Base-by-base conservation (phyloP, 176 grass and related monocot genomes). In the Elaeis guineensis region DNA sequence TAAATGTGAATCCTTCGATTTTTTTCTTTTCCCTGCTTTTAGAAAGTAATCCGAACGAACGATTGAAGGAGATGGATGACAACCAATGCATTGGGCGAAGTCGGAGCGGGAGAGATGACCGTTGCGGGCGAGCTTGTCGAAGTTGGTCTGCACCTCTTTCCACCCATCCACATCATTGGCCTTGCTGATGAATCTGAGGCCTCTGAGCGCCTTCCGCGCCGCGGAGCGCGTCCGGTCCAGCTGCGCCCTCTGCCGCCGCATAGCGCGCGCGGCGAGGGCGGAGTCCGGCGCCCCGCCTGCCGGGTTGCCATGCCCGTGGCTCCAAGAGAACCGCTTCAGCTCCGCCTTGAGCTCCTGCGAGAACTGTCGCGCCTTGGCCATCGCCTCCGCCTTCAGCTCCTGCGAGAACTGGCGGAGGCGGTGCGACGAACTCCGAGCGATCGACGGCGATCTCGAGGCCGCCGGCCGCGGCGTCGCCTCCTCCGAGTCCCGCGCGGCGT, bases 61-160 rank as follows among this genome's bases (percentile, higher is more conserved):
- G 25, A 3, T 26, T 35, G 32, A 35, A 8, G 32, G 32, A 35
- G 14, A 54, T 21, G 22, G 17, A 18, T 49, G 49, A 9, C 25
- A 52, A 85, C 93, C 87, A 67, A 98, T 98, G 88, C 93, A 98
- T 86, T 98, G 81, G 20, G 93, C 93, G 58, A 98, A 98, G 63
- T 98, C 88, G 59, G 88, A 70, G 52, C 94, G 81, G 26, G 71
- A 60, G 82, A 98, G 88, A 74, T 61, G 71, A 28, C 85, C 85
- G 59, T 89, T 85, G 55, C 69, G 73, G n/a, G 79, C 58, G 63
- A 98, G 88, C 69, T 74, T 78, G 44, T 83, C 76, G 72, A 98
- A 92, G 81, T 83, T 98, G 66, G 51, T 61, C 66, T 81, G 87
- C 19, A 92, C 84, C 66, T 89, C 81, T 21, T 71, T 72, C 93